Conservation (phyloP, 2,329 filamentous ascomycete genomes). For the Venturia effusa region DNA sequence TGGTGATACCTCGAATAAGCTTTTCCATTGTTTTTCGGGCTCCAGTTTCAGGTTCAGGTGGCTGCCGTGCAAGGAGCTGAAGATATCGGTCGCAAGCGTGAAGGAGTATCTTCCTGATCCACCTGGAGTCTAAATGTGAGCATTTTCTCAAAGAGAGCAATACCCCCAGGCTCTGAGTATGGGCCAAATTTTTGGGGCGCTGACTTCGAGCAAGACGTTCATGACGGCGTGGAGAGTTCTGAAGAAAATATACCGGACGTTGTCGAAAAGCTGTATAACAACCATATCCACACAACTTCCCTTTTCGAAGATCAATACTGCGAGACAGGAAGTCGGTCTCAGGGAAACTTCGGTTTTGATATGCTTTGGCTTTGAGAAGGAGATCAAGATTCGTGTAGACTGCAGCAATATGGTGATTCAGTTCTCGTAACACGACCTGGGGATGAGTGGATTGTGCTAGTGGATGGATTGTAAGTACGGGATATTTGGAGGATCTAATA, state of each 20-base stretch:
- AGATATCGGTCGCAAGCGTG: too few species aligned
- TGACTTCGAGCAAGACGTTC: conserved; percentile 25
- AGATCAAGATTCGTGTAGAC: too few species aligned
- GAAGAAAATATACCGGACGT: conserved; percentile 26
- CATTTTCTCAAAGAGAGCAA: conserved; percentile 19
- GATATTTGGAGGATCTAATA: too few species aligned
- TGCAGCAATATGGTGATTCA: too few species aligned
- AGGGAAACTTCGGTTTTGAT: conserved; percentile 29
- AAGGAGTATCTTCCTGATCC: conserved; percentile 15
- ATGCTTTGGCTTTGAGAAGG: too few species aligned
- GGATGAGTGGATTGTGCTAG: too few species aligned
- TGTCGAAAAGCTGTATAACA: conserved; percentile 21
- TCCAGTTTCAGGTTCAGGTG: too few species aligned
- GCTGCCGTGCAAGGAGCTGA: too few species aligned
- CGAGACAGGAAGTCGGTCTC: conserved; percentile 22
- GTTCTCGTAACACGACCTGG: too few species aligned
- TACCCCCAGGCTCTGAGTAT: conserved; percentile 23
- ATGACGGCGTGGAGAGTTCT: conserved; percentile 21
- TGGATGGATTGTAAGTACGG: too few species aligned
- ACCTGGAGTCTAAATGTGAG: conserved; percentile 20
- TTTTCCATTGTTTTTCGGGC: too few species aligned
- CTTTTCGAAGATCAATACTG: conserved; percentile 25
- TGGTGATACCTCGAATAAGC: too few species aligned
- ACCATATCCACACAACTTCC: conserved; percentile 23
- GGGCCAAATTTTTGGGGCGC: conserved; percentile 27